Percentiles rank a stretch among this genome's conserved stretches.
These are phyloP conservation scores for Pseudoturritis turrita DNA, from an alignment of 345 rosid genomes.

Conservation along the genomic window DNA sequence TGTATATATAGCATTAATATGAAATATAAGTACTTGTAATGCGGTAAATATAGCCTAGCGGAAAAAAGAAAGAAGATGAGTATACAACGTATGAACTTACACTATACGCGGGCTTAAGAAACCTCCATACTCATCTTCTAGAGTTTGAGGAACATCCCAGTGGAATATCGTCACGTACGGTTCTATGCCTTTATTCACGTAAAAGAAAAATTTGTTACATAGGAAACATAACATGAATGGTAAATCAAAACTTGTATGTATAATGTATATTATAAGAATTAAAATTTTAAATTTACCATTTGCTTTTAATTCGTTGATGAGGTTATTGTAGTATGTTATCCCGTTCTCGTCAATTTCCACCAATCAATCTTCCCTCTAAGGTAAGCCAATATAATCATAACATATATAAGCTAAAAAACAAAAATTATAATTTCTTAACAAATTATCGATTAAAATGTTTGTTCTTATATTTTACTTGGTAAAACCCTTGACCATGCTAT, in stretches of 20 bases:
- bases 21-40: too few species aligned
- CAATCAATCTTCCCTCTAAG: background rate
- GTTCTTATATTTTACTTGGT: constrained; percentile 32
- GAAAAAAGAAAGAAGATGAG: too few species aligned
- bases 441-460: too few species aligned
- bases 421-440: too few species aligned
- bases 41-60: background rate
- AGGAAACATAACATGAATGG: too few species aligned
- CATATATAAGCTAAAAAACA: accelerated
- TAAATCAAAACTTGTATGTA: too few species aligned
- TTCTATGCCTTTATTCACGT: constrained; percentile 22
- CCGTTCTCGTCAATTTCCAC: background rate
- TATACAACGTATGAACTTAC: too few species aligned
- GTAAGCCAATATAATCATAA: too few species aligned
- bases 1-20: constrained; percentile 1
- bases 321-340: background rate
- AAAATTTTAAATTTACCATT: background rate
- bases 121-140: constrained; percentile 20
- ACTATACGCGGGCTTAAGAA: too few species aligned
- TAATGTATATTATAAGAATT: too few species aligned
- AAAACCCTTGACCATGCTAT: constrained; percentile 41
- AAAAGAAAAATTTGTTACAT: too few species aligned
- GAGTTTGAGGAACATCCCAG: constrained; percentile 43
- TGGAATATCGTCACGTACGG: constrained; percentile 40
- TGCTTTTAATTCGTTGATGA: background rate